A percentile compares a stretch with the other conserved stretches of the same genome.
These are phyloP conservation scores for Podospora didyma DNA, from an alignment of 495 filamentous ascomycete species.

Conservation along the genomic window DNA sequence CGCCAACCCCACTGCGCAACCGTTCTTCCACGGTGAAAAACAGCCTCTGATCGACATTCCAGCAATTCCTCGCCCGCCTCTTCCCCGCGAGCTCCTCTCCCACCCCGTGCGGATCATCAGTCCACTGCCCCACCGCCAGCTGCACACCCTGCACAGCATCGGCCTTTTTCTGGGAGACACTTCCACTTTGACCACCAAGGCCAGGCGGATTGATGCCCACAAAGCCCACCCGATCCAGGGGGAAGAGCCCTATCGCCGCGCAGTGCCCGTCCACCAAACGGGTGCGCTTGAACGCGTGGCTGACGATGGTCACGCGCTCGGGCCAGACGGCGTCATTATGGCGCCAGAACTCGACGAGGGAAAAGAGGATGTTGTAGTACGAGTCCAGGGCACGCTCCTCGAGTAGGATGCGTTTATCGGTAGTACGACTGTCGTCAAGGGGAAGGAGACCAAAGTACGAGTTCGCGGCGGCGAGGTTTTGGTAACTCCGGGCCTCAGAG, in stretches of 20 bases:
- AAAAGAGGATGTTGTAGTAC: conserved; percentile 73
- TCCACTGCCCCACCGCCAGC: conserved; percentile 43
- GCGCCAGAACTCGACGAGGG: conserved; percentile 56
- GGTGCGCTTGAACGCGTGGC: conserved; percentile 67
- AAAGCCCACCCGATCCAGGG: conserved; percentile 41
- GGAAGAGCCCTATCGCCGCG: conserved; percentile 54
- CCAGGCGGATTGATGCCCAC: conserved; percentile 68
- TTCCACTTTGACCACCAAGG: conserved; percentile 24
- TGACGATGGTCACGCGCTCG: conserved; percentile 59
- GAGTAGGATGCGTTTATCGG: conserved; percentile 44
- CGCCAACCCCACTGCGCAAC: conserved; percentile 30
- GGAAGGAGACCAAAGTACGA: conserved; percentile 38
- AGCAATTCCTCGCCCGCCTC: conserved; percentile 46
- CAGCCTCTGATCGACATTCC: conserved; percentile 35
- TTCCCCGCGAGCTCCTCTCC: conserved; percentile 44
- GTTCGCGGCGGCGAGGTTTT: conserved; percentile 44
- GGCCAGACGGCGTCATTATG: conserved; percentile 43
- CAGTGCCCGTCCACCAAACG: conserved; percentile 68
- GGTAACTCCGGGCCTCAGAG: conserved; percentile 67
- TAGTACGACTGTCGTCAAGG: neutral
- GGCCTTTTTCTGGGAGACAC: conserved; percentile 18
- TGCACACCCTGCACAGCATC: conserved; percentile 36
- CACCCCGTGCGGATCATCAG: conserved; percentile 44
- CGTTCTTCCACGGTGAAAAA: conserved; percentile 36
- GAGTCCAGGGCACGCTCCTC: conserved; percentile 74